Conservation (phyloP, 192 early-diverging fungal species). For the Coemansia sp. region DNA sequence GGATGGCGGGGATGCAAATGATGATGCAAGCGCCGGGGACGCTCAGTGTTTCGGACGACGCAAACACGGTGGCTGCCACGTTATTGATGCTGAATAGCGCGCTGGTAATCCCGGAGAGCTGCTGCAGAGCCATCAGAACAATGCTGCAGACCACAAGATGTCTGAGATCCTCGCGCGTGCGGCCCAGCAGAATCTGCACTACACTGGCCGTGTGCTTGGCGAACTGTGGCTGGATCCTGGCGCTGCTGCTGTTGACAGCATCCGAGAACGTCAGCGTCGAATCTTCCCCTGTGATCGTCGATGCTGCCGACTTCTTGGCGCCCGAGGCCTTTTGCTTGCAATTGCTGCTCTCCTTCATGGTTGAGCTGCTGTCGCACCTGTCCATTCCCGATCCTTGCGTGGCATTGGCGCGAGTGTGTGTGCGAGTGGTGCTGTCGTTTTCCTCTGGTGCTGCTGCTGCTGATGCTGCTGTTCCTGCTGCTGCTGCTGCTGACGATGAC, state of each 20-base stretch:
- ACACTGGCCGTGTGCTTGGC: conserved; percentile 8
- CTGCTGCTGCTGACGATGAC: background rate
- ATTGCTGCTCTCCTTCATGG: conserved; percentile 15
- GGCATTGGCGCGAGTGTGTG: background rate
- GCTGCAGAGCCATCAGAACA: conserved; percentile 66
- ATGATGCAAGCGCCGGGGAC: conserved; percentile 54
- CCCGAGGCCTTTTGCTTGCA: background rate
- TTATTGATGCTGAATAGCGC: conserved; percentile 69
- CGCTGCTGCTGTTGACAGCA: background rate
- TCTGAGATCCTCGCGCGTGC: conserved; percentile 46
- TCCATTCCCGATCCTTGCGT: background rate
- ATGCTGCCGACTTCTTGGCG: background rate
- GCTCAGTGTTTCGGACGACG: conserved; percentile 50
- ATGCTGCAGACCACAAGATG: conserved; percentile 56
- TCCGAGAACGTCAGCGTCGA: conserved; percentile 21
- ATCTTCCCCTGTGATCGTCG: background rate
- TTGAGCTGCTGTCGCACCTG: conserved; percentile 19
- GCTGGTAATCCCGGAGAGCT: conserved; percentile 71
- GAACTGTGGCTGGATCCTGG: conserved; percentile 1
- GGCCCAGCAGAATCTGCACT: conserved; percentile 31
- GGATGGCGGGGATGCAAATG: conserved; percentile 61
- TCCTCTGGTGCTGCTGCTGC: too few relatives aligned
- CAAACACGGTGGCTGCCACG: conserved; percentile 58
- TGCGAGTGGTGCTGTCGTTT: background rate
- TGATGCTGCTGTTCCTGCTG: too few relatives aligned